Conservation (phyloP, 2,329 filamentous ascomycete genomes). For the Monilinia fructicola region DNA sequence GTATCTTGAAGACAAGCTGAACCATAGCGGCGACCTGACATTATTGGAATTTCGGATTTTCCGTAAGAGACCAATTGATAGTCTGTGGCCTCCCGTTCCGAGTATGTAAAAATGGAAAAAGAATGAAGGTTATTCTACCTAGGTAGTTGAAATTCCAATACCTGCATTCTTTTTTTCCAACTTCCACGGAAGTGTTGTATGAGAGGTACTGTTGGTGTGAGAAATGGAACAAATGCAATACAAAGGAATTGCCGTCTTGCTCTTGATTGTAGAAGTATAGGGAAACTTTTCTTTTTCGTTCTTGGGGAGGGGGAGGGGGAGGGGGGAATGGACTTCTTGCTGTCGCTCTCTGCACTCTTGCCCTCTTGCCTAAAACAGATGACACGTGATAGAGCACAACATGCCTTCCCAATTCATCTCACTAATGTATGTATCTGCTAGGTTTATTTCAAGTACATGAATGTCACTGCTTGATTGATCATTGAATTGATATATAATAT, state of each 20-base stretch:
- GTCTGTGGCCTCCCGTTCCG: background rate
- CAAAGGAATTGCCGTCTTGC: background rate
- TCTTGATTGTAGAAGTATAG: background rate
- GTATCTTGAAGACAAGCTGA: constrained; percentile 8
- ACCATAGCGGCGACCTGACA: background rate
- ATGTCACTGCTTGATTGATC: background rate
- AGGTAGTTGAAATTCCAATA: background rate
- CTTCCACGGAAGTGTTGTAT: background rate
- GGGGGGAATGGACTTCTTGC: background rate
- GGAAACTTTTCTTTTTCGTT: background rate
- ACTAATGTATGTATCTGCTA: background rate
- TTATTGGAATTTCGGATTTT: background rate
- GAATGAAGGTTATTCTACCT: background rate
- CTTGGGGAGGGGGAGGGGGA: no score
- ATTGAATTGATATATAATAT: background rate
- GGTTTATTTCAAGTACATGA: background rate
- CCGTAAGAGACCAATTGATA: background rate
- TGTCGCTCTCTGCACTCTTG: background rate
- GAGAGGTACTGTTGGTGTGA: background rate
- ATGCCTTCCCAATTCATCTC: constrained; percentile 11
- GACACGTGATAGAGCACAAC: background rate
- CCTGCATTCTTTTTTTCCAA: background rate
- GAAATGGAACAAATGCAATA: background rate
- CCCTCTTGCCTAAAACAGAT: background rate
- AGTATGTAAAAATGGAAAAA: background rate